A percentile compares a stretch with the other conserved stretches of the same genome.
Evolutionary conservation across 2,329 filamentous ascomycete genomes (phyloP).

Genomic region (Niveomyces coronatus): DNA sequence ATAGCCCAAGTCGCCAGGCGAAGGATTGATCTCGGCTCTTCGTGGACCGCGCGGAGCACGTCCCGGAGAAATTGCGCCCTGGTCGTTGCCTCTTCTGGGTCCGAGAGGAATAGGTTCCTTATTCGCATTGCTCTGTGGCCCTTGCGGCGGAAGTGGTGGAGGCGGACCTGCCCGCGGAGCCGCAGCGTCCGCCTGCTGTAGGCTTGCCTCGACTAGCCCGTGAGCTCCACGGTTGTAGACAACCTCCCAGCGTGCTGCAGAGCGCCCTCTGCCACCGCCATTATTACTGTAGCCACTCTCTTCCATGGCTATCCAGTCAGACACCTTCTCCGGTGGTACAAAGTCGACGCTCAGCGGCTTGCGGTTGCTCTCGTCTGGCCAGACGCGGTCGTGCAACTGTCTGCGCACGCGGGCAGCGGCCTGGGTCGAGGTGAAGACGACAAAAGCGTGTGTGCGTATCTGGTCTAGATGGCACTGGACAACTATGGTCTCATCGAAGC

Average conservation of each 20-base stretch:
- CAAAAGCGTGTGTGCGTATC: conserved; percentile 82
- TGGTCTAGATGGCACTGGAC: conserved; percentile 68
- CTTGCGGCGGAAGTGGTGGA: conserved; percentile 5
- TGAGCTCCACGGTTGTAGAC: conserved; percentile 51
- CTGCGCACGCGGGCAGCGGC: conserved; percentile 69
- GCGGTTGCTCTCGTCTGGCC: conserved; percentile 78
- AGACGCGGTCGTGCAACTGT: conserved; percentile 66
- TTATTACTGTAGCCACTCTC: too few species aligned
- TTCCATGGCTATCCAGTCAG: conserved; percentile 65
- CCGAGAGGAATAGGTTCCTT: conserved; percentile 2
- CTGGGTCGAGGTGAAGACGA: conserved; percentile 55
- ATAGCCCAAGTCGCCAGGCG: conserved; percentile 6
- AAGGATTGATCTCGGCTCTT: background rate
- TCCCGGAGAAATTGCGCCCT: background rate
- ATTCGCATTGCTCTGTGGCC: conserved; percentile 3
- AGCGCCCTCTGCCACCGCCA: conserved; percentile 31
- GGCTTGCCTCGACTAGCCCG: conserved; percentile 42
- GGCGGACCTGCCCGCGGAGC: background rate
- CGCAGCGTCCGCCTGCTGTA: conserved; percentile 25
- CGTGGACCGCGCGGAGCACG: background rate
- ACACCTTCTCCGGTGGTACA: conserved; percentile 63
- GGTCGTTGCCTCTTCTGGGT: background rate
- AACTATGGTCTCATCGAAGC: conserved; percentile 42
- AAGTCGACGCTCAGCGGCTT: conserved; percentile 86
- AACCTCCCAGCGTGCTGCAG: conserved; percentile 57